Base-by-base conservation (phyloP, 2,329 filamentous ascomycete species). In the Talaromyces amestolkiae region DNA sequence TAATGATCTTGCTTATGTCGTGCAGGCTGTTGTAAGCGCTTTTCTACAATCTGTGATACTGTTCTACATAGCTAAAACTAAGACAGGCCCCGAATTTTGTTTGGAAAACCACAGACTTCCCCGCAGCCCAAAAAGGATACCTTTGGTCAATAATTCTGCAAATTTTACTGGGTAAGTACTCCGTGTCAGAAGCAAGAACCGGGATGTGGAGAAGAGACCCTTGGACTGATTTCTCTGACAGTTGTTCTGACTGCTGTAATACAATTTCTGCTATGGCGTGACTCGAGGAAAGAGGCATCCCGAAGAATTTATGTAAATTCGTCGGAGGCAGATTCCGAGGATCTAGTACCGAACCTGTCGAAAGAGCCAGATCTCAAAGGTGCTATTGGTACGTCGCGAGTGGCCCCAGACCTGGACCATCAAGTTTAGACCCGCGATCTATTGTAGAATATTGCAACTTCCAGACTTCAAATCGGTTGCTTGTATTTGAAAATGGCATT, bases 21-120 rank as follows among this genome's bases (percentile, higher is more conserved):
- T 75, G 0, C 74, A 75, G 62, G 76, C 71, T 9, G 70, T 79
- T 15, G 70, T 72, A 65, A 62, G 27, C 27, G 1, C 4, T 31
- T 31, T 7, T 31, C 27, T 31, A 7, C 27, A 31, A 31, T 31
- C 27, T 31, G 27, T 31, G 27, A 31, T 9, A 19, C 1, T 5
- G 9, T 3, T 33, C n/a, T 33, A 53, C 15, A 53, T 19, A 8
- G 17, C 3, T 19, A 43, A 43, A 1, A 17, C n/a, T 11, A 7
- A 22, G 7, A 6, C 35, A 72, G 70, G 71, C 72, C 0, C 78
- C 78, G 0, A 80, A 80, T 59, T 79, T 80, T 58, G 74, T 80
- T 1, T 80, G 78, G 78, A 79, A 79, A 61, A 80, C 78, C 0
- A 76, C 75, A 0, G 75, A 75, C 5, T 80, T 79, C 37, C 78